Conservation (phyloP, 2,329 filamentous ascomycete species). For the Capronia coronata region DNA sequence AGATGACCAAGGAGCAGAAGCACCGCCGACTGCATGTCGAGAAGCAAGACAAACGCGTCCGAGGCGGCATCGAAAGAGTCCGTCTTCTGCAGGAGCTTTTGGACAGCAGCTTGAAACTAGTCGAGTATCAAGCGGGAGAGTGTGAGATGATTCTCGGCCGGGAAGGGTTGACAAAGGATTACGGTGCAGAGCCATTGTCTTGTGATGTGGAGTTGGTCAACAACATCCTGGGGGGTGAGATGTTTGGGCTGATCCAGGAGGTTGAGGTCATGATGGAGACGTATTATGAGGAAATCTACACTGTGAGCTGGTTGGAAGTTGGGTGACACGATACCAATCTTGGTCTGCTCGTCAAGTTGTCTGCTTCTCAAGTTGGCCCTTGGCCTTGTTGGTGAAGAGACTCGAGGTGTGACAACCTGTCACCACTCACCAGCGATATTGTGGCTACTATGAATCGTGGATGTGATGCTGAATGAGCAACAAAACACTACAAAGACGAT, state of each 20-base stretch:
- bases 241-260: neutral
- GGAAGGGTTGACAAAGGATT: neutral
- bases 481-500: too few species aligned
- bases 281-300: neutral
- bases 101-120: neutral
- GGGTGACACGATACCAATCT: neutral
- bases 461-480: too few species aligned
- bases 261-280: constrained; percentile 5
- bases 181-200: neutral
- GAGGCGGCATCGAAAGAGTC: constrained; percentile 6
- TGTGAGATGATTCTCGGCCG: neutral
- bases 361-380: too few species aligned
- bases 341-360: neutral
- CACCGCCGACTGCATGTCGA: constrained; percentile 11
- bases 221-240: neutral
- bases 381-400: too few species aligned
- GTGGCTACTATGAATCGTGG: too few species aligned
- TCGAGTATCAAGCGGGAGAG: neutral
- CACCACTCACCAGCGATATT: too few species aligned
- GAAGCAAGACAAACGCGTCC: constrained; percentile 5
- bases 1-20: neutral
- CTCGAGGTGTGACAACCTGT: too few species aligned
- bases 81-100: neutral
- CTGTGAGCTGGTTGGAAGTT: neutral
- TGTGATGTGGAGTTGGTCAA: neutral